These are phyloP conservation scores for Tetrastigma voinierianum DNA, from an alignment of 164 flowering plant species.

Conservation along the genomic window DNA sequence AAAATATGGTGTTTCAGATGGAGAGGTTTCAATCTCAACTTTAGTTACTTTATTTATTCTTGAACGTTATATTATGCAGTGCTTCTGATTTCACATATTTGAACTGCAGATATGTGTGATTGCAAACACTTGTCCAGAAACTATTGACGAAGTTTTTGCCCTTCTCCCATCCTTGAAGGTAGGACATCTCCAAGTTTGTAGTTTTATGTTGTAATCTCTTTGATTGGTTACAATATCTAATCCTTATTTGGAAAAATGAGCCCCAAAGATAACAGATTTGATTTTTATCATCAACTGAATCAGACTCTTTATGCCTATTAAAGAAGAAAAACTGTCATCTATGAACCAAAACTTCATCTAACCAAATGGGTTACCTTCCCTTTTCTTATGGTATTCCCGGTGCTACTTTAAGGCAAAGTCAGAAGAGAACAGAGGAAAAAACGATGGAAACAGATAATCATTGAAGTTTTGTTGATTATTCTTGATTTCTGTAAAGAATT, in stretches of 20 bases:
- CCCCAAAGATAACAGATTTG: too few species aligned
- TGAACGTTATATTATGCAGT: not conserved
- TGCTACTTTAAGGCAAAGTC: too few species aligned
- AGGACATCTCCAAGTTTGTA: conserved; percentile 12
- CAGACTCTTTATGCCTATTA: not conserved
- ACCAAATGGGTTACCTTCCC: too few species aligned
- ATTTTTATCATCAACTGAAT: too few species aligned
- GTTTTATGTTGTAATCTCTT: not conserved
- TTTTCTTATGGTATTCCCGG: too few species aligned
- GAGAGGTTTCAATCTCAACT: conserved; percentile 55
- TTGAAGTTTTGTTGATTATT: not conserved
- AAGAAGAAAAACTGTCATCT: not conserved
- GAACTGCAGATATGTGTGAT: conserved; percentile 72
- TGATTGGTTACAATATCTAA: not conserved
- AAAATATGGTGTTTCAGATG: conserved; percentile 61
- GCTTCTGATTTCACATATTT: conserved; percentile 13
- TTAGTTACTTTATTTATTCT: not conserved
- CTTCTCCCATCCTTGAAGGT: conserved; percentile 87
- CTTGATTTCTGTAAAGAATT: not conserved
- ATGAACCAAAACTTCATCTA: too few species aligned
- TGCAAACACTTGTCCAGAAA: conserved; percentile 69
- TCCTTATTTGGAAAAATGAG: not conserved
- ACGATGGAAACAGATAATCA: too few species aligned
- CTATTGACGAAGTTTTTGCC: conserved; percentile 74
- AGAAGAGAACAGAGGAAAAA: too few species aligned